Evolutionary conservation across 164 flowering plant genomes (phyloP).

Genomic region (Cinnamomum micranthum): DNA sequence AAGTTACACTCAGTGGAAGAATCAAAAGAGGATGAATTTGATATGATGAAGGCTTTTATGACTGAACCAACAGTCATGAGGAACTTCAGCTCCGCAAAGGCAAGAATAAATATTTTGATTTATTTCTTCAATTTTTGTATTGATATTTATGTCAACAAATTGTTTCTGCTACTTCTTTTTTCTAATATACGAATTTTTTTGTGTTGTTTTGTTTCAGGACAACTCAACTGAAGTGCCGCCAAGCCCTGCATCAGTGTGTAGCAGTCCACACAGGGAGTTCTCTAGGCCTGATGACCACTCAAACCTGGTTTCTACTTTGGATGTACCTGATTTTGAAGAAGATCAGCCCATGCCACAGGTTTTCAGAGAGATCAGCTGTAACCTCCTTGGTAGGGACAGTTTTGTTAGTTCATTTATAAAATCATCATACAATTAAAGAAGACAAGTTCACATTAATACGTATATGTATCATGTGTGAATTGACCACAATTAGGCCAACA

Average conservation of each 20-base stretch:
- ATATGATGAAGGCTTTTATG: constrained; percentile 42
- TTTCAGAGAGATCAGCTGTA: constrained; percentile 77
- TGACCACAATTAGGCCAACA: neutral
- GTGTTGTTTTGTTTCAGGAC: constrained; percentile 39
- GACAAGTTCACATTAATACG: neutral
- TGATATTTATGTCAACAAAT: neutral
- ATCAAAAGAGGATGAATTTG: constrained; percentile 23
- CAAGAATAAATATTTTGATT: constrained; percentile 24
- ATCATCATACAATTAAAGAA: neutral
- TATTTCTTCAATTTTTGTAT: neutral
- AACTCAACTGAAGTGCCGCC: constrained; percentile 97
- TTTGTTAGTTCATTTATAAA: neutral
- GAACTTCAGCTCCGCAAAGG: constrained; percentile 45
- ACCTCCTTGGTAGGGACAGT: constrained; percentile 52
- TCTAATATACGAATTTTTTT: neutral
- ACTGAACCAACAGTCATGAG: constrained; percentile 51
- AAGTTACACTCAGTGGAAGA: constrained; percentile 54
- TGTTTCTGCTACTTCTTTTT: neutral
- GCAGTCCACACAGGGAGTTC: constrained; percentile 61
- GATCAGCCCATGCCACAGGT: constrained; percentile 41
- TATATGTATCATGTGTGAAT: neutral
- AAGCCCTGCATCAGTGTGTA: constrained; percentile 94
- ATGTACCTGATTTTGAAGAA: constrained; percentile 35
- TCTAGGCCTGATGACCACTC: constrained; percentile 45
- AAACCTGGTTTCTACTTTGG: constrained; percentile 61